Base-by-base conservation (phyloP, 768 basidiomycete genomes). In the Harrya chromipes region DNA sequence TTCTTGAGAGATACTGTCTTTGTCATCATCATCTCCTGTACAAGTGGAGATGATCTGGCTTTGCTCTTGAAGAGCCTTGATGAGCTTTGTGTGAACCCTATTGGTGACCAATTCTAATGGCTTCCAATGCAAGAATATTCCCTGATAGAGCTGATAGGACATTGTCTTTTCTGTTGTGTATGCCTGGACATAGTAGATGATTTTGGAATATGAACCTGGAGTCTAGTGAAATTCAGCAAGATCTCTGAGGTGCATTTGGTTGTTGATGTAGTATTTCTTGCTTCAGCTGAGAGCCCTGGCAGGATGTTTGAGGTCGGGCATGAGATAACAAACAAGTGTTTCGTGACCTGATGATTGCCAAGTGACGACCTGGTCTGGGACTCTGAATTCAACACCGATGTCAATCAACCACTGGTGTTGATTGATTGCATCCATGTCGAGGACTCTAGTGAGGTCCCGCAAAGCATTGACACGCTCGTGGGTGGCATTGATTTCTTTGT, bases 91-190 rank as follows among this genome's bases (percentile, higher is more conserved):
- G 8, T 7, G 24, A 6, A 1, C 12, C 1, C 1, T 1, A 14
- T 40, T 11, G 4, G 17, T 2, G 2, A 52, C 31, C 1, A 55
- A 20, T 13, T 57, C 40, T 0, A 10, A 27, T 0, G 43, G 2
- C 3, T 43, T 55, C 0, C 47, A 2, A 1, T 0, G 4, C 0
- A 6, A 8, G 27, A 52, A 57, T 0, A 56, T 24, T 0, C 55
- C 37, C 0, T 35, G 4, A 9, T 58, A 52, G 1, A 57, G 52
- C 16, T 57, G 57, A 20, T 58, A 57, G 0, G 47, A 45, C 0
- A 57, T 16, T 0, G 33, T 12, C 7, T 58, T 58, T 11, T 57
- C 43, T 0, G 52, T 58, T 0, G 49, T 54, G 3, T 59, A 59
- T 0, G 43, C 48, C 4, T 57, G 49, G 1, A 58, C 6, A 5